phyloP scores from a whole-genome alignment of 768 basidiomycete genomes.

The Boletus pseudopeckii region DNA sequence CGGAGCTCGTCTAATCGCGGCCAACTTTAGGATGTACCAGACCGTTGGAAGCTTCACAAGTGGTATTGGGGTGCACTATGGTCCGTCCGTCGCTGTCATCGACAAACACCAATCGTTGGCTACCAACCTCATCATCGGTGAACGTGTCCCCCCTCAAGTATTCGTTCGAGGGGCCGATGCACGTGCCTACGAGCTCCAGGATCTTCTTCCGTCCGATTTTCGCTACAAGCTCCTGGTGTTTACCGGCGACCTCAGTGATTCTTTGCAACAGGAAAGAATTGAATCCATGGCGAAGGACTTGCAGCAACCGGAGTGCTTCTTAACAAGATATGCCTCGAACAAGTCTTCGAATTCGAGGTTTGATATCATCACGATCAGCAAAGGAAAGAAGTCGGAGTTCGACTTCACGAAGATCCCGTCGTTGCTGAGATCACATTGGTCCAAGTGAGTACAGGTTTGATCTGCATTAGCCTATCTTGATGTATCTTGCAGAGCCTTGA shows the following conservation, averaged over 20 bases:
- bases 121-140: slow-evolving; percentile 40
- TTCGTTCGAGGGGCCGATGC: slow-evolving; percentile 47
- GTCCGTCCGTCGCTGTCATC: slow-evolving; percentile 36
- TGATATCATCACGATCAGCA: slow-evolving; percentile 27
- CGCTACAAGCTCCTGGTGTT: slow-evolving; percentile 51
- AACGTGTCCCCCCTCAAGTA: slow-evolving; percentile 47
- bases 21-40: slow-evolving; percentile 37
- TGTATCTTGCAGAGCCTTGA: slow-evolving; percentile 43
- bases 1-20: background rate
- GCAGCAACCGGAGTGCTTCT: slow-evolving; percentile 21
- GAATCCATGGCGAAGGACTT: slow-evolving; percentile 29
- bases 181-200: slow-evolving; percentile 47
- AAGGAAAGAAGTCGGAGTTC: slow-evolving; percentile 32
- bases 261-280: slow-evolving; percentile 24
- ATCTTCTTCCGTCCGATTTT: slow-evolving; percentile 44
- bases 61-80: slow-evolving; percentile 48
- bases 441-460: slow-evolving; percentile 30
- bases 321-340: slow-evolving; percentile 22
- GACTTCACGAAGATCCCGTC: slow-evolving; percentile 31
- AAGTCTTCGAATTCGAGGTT: slow-evolving; percentile 30
- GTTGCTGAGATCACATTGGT: slow-evolving; percentile 39
- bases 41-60: slow-evolving; percentile 44
- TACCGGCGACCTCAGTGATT: slow-evolving; percentile 32
- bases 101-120: slow-evolving; percentile 37
- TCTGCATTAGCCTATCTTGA: background rate